Percentiles rank a stretch among this genome's conserved stretches.
These are phyloP conservation scores for Neoboletus magnificus DNA, from an alignment of 768 basidiomycete species.

Conservation along the genomic window DNA sequence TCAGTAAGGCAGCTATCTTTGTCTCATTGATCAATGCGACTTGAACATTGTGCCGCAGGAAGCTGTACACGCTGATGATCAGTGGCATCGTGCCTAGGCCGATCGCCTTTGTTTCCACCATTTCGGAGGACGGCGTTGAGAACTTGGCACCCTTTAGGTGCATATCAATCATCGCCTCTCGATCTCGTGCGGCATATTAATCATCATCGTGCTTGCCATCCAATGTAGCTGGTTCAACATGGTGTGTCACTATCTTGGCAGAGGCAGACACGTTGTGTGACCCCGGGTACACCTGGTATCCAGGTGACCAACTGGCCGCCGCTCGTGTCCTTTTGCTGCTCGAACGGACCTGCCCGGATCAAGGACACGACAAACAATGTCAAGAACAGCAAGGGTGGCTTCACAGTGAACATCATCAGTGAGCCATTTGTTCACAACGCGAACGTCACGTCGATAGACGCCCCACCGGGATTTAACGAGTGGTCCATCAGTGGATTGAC, in stretches of 20 bases:
- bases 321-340: slow-evolving; percentile 38
- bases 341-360: slow-evolving; percentile 14
- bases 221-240: slow-evolving; percentile 29
- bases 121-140: slow-evolving; percentile 31
- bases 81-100: slow-evolving; percentile 44
- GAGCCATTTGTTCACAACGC: slow-evolving; percentile 44
- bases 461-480: slow-evolving; percentile 37
- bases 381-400: slow-evolving; percentile 41
- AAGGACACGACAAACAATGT: slow-evolving; percentile 50
- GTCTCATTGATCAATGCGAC: not conserved
- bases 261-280: not conserved
- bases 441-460: slow-evolving; percentile 36
- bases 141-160: slow-evolving; percentile 47
- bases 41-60: slow-evolving; percentile 6
- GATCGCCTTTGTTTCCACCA: slow-evolving; percentile 42
- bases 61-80: slow-evolving; percentile 35
- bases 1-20: slow-evolving; percentile 16
- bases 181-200: not conserved
- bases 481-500: slow-evolving; percentile 44
- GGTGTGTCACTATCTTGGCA: slow-evolving; percentile 5
- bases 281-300: not conserved
- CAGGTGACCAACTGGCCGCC: slow-evolving; percentile 24
- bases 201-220: not conserved
- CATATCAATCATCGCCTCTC: not conserved
- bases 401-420: slow-evolving; percentile 57